These are phyloP conservation scores for Thelonectria rubi DNA, from an alignment of 2,329 filamentous ascomycete genomes.

Conservation along the genomic window DNA sequence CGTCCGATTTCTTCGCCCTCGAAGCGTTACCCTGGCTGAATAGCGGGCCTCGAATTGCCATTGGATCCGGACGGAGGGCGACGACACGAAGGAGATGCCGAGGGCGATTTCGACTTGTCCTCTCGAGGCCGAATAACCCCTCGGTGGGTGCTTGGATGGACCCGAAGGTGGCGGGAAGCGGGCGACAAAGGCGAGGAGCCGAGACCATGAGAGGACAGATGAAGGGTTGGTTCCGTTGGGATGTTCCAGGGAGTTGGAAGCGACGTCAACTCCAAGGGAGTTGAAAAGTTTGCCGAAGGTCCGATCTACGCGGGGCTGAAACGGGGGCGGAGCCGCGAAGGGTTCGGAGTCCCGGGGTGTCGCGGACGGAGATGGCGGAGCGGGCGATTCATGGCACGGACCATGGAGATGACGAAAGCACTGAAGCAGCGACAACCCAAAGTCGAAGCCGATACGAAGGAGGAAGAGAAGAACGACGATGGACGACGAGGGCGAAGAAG, in stretches of 20 bases:
- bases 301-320: slow-evolving; percentile 35
- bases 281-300: slow-evolving; percentile 12
- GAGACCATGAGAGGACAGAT: neutral
- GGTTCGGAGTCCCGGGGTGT: slow-evolving; percentile 29
- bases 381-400: slow-evolving; percentile 14
- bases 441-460: neutral
- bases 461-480: neutral
- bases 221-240: neutral
- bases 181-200: neutral
- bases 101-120: neutral
- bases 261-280: neutral
- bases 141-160: neutral
- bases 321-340: slow-evolving; percentile 41
- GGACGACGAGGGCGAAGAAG: neutral
- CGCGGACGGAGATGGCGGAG: slow-evolving; percentile 30
- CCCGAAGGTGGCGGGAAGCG: neutral
- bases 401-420: neutral
- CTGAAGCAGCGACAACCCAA: neutral
- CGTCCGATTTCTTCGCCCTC: slow-evolving; percentile 15
- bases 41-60: slow-evolving; percentile 3
- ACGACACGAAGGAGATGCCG: neutral
- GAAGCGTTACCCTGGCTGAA: slow-evolving; percentile 2
- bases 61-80: neutral
- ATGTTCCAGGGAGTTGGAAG: neutral
- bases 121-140: neutral